Conservation (phyloP, 2,329 filamentous ascomycete genomes). For the Aspergillus calidoustus region DNA sequence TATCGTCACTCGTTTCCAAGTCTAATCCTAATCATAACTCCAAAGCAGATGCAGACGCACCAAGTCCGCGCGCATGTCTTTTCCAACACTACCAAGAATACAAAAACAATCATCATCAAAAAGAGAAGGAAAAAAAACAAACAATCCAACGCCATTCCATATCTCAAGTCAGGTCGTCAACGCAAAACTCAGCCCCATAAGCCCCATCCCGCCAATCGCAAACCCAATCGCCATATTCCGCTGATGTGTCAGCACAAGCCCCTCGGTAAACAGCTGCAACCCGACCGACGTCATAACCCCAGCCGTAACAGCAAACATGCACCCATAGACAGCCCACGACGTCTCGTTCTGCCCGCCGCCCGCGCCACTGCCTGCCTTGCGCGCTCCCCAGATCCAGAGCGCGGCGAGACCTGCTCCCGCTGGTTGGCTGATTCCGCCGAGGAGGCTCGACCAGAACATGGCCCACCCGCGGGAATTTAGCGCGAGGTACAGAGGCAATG, state of each 20-base stretch:
- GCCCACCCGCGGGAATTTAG: constrained; percentile 78
- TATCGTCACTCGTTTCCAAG: constrained; percentile 22
- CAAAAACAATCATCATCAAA: not conserved
- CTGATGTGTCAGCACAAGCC: constrained; percentile 70
- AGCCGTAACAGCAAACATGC: constrained; percentile 83
- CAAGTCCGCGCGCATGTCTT: not conserved
- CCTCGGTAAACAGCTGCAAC: constrained; percentile 85
- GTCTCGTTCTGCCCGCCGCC: constrained; percentile 39
- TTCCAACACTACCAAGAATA: not conserved
- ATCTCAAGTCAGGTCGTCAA: constrained; percentile 63
- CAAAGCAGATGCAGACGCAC: constrained; percentile 9
- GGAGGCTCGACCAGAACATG: constrained; percentile 79
- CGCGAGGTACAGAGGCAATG: constrained; percentile 89
- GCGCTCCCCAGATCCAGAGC: constrained; percentile 79
- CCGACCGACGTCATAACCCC: constrained; percentile 97
- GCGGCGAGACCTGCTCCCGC: constrained; percentile 82
- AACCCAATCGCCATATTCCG: constrained; percentile 43
- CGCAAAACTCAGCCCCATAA: constrained; percentile 84
- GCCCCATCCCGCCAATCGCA: constrained; percentile 68
- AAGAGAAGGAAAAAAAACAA: not conserved
- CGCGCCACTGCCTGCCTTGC: constrained; percentile 46
- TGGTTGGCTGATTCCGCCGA: constrained; percentile 88
- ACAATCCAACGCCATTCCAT: constrained; percentile 8
- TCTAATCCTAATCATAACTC: constrained; percentile 6
- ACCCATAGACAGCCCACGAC: constrained; percentile 58